Evolutionary conservation across 1,284 basidiomycete genomes (phyloP), one percentile per base, ranked within the genome.

Genomic region (Pseudozyma sp.): DNA sequence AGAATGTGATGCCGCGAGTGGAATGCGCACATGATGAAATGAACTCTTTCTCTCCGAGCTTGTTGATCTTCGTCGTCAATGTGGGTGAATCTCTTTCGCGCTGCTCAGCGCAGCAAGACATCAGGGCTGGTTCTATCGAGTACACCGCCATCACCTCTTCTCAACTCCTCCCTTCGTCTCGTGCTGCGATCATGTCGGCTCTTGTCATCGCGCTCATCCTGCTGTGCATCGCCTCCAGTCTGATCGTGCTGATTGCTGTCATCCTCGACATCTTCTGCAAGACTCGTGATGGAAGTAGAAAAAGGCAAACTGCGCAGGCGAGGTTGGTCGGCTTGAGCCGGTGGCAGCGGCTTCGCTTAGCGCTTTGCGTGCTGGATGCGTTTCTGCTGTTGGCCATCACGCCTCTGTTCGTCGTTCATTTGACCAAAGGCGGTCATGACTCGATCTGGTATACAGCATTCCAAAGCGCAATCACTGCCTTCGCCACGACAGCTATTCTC

Each of bases 361-460:
- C 29, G 0, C 13, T 57, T 1, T 57, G 39, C 24, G 7, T 57
- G 4, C 39, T 62, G 16, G 65, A 68, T n/a, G 34, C 47, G 6
- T 7, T 29, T 2, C 34, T 68, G 7, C 39, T 63, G 8, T 13
- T 63, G 10, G 52, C 50, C 5, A 31, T 50, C 6, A 17, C 50
- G 7, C 65, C 65, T 6, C 37, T 68, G 17, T 56, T 61, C 29
- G 40, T 48, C 8, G 17, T 39, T 24, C 24, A 61, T 33, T 48
- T 46, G 7, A n/a, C 34, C 6, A 33, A 7, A 4, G 4, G 14
- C 3, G 5, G 16, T 13, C 14, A 19, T 8, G n/a, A 31, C 0
- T 29, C 54, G 35, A 58, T 68, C 30, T 55, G 59, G 54, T 24
- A 62, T 16, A 35, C 49, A 2, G 54, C 59, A 0, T 50, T 68